Evolutionary conservation across 176 grass and related monocot genomes (phyloP), one percentile per base, ranked within the genome.

Genomic region (Aegilops sharonensis): DNA sequence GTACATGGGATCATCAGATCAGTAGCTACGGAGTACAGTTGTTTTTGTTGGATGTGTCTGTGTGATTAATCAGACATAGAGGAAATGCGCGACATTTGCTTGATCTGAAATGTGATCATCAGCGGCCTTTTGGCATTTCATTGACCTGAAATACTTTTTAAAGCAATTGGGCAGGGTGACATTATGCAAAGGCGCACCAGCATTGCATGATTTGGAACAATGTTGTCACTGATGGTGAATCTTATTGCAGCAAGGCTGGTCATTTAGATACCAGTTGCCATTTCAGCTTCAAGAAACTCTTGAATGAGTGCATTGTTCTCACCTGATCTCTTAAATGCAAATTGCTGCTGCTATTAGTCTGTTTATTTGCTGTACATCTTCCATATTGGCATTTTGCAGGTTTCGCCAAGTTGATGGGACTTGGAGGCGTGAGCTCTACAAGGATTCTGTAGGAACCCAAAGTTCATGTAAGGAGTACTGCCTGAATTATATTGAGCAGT

Each of bases 391-490:
- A 17, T 77, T 82, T 83, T 86, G 18, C 84, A 95, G 87, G 86
- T 90, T 77, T 59, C 78, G 62, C 17, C 91, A 39, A 63, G 87
- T 34, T 85, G 86, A 95, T 85, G 91, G 78, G 47, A 93, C 72
- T 14, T 89, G 87, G 93, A 95, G 84, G 47, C 87, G 87, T 80
- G 88, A 92, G 68, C 91, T 92, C 27, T 95, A 89, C 65, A 87
- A 85, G 59, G 86, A 87, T 85, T 62, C 45, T 62, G 20, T 39
- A 15, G 67, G 31, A 89, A 66, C 52, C 31, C 59, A 81, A 48
- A 81, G 50, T 87, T 83, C 88, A 79, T 56, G 88, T 95, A 87
- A 84, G 79, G 60, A 68, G 25, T 27, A 85, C n/a, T 68, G 29
- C 10, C 34, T 2, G 29, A 54, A 39, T 66, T 84, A 62, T 64